A percentile compares a stretch with the other conserved stretches of the same genome.
phyloP scores from a whole-genome alignment of 768 basidiomycete species.

The Kwoniella botswanensis region DNA sequence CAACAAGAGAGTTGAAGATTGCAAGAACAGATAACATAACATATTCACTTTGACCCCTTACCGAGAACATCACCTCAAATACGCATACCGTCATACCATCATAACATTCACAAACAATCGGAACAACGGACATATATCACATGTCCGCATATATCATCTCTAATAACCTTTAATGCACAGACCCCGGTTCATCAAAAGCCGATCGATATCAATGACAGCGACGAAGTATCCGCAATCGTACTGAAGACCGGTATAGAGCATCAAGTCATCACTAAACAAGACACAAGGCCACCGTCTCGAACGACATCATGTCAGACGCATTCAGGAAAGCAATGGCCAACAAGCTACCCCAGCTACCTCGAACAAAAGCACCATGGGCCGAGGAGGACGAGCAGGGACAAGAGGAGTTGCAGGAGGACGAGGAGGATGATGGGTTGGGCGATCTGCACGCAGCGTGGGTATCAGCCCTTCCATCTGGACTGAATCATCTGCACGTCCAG shows the following conservation, averaged over 20 bases:
- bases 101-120: background rate
- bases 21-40: background rate
- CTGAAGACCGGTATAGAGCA: background rate
- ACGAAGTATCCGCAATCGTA: too few relatives aligned
- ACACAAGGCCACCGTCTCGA: too few relatives aligned
- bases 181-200: background rate
- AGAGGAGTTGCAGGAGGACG: conserved; percentile 74
- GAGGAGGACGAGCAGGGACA: conserved; percentile 67
- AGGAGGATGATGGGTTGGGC: conserved; percentile 65
- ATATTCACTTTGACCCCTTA: background rate
- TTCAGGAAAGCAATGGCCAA: conserved; percentile 54
- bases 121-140: background rate
- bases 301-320: conserved; percentile 45
- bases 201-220: too few relatives aligned
- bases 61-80: background rate
- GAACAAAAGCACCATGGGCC: conserved; percentile 56
- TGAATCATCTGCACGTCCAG: too few relatives aligned
- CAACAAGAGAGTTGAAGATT: background rate
- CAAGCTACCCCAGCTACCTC: conserved; percentile 46
- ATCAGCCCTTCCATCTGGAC: too few relatives aligned
- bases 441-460: conserved; percentile 58
- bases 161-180: background rate
- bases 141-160: background rate
- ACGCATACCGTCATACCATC: conserved; percentile 3
- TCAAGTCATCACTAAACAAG: background rate